Conservation (phyloP, 2,329 filamentous ascomycete genomes). For the Trichoderma koningiopsis region DNA sequence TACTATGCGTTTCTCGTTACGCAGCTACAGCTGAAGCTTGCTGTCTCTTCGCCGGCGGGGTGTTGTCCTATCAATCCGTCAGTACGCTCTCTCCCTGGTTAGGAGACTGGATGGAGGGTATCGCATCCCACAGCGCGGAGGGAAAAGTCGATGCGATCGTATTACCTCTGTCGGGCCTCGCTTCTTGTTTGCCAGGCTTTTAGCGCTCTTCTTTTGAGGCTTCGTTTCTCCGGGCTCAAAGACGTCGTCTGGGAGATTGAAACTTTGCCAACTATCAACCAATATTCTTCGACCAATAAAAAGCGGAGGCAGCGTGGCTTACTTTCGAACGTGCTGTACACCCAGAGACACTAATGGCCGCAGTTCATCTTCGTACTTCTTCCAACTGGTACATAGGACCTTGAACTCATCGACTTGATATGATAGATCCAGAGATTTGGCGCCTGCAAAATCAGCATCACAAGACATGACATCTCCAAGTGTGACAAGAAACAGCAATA, state of each 20-base stretch:
- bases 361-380: constrained; percentile 72
- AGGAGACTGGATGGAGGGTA: neutral
- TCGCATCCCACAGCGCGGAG: constrained; percentile 24
- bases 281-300: neutral
- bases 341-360: constrained; percentile 65
- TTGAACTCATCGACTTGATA: constrained; percentile 86
- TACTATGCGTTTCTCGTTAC: constrained; percentile 30
- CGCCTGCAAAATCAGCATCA: constrained; percentile 51
- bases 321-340: constrained; percentile 86
- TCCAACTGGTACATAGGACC: constrained; percentile 73
- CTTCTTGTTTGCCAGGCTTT: constrained; percentile 49
- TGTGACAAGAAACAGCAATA: neutral
- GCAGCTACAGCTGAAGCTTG: constrained; percentile 46
- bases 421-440: constrained; percentile 75
- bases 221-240: constrained; percentile 79
- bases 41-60: constrained; percentile 44
- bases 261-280: constrained; percentile 60
- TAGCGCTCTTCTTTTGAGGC: constrained; percentile 60
- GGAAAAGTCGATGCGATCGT: constrained; percentile 30
- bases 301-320: constrained; percentile 41
- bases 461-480: neutral
- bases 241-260: constrained; percentile 85
- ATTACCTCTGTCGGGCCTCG: constrained; percentile 52
- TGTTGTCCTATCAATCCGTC: constrained; percentile 40
- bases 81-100: constrained; percentile 31